Evolutionary conservation across 192 early-diverging fungal genomes (phyloP).

Genomic region (Coemansia sp.): DNA sequence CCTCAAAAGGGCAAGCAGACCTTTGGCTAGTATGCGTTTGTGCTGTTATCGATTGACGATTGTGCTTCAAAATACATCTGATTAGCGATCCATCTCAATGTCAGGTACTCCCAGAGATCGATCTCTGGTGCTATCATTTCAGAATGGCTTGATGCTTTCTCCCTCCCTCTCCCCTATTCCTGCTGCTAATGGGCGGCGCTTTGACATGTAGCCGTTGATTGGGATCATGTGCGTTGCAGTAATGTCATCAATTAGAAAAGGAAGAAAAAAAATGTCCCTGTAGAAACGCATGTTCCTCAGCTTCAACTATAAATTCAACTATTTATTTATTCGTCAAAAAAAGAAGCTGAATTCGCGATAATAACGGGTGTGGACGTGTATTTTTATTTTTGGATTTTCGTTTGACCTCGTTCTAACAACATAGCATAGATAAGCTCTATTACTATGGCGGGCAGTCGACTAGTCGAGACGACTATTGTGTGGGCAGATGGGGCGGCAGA

Average conservation of each 20-base stretch:
- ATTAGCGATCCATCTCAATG: background rate
- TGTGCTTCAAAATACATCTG: background rate
- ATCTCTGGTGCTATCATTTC: background rate
- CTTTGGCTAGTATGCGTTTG: conserved; percentile 56
- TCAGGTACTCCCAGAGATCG: background rate
- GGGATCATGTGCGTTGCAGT: conserved; percentile 1
- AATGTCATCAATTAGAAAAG: too few species aligned
- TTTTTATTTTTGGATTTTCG: background rate
- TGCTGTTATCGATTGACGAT: background rate
- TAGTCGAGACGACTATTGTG: conserved; percentile 19
- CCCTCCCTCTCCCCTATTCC: background rate
- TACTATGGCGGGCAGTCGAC: background rate
- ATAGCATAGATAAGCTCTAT: background rate
- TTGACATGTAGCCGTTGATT: background rate
- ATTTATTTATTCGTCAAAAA: background rate
- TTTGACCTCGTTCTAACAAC: background rate
- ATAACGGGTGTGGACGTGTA: background rate
- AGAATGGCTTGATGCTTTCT: too few species aligned
- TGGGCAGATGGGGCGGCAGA: conserved; percentile 33
- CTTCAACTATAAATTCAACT: background rate
- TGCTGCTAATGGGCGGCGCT: background rate
- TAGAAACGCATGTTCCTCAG: background rate
- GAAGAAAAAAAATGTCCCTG: background rate
- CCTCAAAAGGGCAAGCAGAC: conserved; percentile 74
- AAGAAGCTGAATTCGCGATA: background rate